These are phyloP conservation scores for Dinochytrium kinnereticum DNA, from an alignment of 371 early-diverging fungal genomes.

Conservation along the genomic window DNA sequence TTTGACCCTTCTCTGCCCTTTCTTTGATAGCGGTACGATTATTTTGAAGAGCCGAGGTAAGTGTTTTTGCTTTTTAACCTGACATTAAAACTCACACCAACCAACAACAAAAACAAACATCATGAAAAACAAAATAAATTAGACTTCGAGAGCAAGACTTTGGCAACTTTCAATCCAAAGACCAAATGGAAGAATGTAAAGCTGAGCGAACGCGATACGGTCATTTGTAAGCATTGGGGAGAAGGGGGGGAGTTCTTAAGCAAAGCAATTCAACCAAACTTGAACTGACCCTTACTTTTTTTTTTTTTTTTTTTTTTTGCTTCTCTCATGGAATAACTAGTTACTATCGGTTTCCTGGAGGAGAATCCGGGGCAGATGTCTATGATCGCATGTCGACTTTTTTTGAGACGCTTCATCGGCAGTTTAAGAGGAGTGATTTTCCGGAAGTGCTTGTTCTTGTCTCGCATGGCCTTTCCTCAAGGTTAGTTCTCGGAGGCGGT, in stretches of 20 bases:
- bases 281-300: background rate
- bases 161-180: slow-evolving; percentile 35
- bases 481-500: too few species aligned
- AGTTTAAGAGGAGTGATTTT: slow-evolving; percentile 26
- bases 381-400: slow-evolving; percentile 39
- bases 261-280: background rate
- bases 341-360: slow-evolving; percentile 39
- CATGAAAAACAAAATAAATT: slow-evolving; percentile 17
- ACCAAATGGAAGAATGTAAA: slow-evolving; percentile 26
- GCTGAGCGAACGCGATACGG: slow-evolving; percentile 28
- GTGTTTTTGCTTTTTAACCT: too few species aligned
- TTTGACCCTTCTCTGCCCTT: too few species aligned
- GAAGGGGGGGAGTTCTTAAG: slow-evolving; percentile 8
- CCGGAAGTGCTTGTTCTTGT: slow-evolving; percentile 31
- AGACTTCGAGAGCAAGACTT: slow-evolving; percentile 26
- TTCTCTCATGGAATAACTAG: too few species aligned
- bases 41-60: slow-evolving; percentile 32
- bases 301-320: background rate
- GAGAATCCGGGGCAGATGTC: slow-evolving; percentile 39
- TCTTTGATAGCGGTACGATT: slow-evolving; percentile 13
- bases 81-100: too few species aligned
- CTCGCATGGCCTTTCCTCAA: slow-evolving; percentile 27
- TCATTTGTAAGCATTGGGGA: slow-evolving; percentile 34
- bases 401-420: slow-evolving; percentile 34
- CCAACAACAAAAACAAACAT: too few species aligned